Base-by-base conservation (phyloP, 192 early-diverging fungal genomes). In the Phlyctochytrium planicorne region DNA sequence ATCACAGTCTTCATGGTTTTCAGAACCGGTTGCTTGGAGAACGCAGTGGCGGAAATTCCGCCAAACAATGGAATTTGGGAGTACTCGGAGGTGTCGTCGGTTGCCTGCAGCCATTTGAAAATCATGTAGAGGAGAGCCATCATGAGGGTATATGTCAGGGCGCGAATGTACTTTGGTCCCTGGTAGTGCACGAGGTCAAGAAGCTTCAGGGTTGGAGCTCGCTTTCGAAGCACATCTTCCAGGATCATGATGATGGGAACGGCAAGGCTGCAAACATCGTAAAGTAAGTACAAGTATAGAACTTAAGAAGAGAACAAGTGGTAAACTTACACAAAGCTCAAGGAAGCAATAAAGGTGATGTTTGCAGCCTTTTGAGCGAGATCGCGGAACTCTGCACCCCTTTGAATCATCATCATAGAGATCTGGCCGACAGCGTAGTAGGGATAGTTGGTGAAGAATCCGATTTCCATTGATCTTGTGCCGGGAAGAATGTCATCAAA, bases 131-230 rank as follows among this genome's bases (percentile, higher is more conserved):
- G 61, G 16, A 23, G 30, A 12, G 61, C 17, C 32, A 36, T 36
- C 35, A 36, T 31, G 32, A 34, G 20, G 61, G 32, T 62, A 34
- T 25, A 31, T 14, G 35, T 0, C 17, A 16, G 16, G 30, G 61
- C 61, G 30, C 61, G 61, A 34, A 62, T 34, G 35, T 34, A 35
- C 17, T 34, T 27, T 17, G 61, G 30, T 27, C 61, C 61, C 35
- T 62, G 61, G 30, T 12, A n/a, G n/a, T 62, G 61, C 17, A 62
- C 35, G 30, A 62, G 27, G 61, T 62, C 61, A 27, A 62, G 17
- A 14, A 62, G 17, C 4, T 27, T 12, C 6, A 57, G 10, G 27
- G 55, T 25, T 10, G 25, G 10, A 25, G 4, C 4, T 25, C 55
- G 55, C 10, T 20, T 6, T 14, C 40, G 40, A 25, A 57, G 10